Conservation (phyloP, 192 early-diverging fungal genomes). For the Dimargaris xerosporica region DNA sequence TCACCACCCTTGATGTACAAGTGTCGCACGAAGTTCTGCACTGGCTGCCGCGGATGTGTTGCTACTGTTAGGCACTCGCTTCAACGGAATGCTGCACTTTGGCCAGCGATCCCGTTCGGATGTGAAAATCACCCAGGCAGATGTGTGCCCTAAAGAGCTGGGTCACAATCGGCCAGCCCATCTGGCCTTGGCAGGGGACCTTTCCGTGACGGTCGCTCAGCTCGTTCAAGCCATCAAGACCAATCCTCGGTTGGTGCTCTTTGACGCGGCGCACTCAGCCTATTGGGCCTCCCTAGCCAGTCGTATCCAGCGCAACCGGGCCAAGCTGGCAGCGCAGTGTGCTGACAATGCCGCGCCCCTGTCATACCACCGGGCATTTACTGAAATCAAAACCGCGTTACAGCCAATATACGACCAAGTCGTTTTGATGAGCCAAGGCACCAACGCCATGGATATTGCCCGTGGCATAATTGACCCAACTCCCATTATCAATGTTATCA, state of each 20-base stretch:
- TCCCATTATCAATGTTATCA: constrained; percentile 57
- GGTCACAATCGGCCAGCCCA: constrained; percentile 33
- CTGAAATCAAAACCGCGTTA: constrained; percentile 42
- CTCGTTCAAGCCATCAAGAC: constrained; percentile 18
- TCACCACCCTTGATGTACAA: constrained; percentile 36
- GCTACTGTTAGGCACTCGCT: constrained; percentile 41
- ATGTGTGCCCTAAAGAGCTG: constrained; percentile 48
- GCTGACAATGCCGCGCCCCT: constrained; percentile 29
- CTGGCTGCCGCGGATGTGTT: constrained; percentile 51
- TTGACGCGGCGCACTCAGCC: neutral
- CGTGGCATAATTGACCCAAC: constrained; percentile 52
- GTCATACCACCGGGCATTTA: constrained; percentile 52
- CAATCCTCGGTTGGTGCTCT: neutral
- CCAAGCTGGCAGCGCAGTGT: constrained; percentile 24
- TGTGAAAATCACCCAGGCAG: constrained; percentile 56
- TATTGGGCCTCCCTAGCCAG: constrained; percentile 13
- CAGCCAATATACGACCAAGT: constrained; percentile 25
- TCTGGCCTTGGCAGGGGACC: constrained; percentile 41
- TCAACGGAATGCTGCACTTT: constrained; percentile 69
- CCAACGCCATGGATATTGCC: constrained; percentile 69
- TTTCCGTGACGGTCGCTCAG: constrained; percentile 37
- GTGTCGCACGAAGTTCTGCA: constrained; percentile 46
- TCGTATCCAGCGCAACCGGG: constrained; percentile 29
- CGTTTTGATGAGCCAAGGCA: constrained; percentile 54
- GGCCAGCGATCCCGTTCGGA: constrained; percentile 33